Conservation (phyloP, 352 stramenopile species). For the Phytophthora hibernalis region DNA sequence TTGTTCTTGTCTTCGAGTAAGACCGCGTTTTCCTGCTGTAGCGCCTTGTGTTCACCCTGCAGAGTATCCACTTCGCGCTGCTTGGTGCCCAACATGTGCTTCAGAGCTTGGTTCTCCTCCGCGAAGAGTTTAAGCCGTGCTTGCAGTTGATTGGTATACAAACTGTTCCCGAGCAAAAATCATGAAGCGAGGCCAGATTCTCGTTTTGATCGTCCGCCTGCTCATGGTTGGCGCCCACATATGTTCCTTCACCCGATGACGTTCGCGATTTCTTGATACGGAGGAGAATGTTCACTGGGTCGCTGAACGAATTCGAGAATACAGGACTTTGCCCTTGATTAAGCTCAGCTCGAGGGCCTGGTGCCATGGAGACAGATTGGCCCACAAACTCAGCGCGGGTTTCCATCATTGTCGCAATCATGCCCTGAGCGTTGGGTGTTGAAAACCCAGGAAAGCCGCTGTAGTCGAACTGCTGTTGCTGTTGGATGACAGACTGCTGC, state of each 20-base stretch:
- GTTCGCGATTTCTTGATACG: slow-evolving; percentile 79
- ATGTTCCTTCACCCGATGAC: slow-evolving; percentile 34
- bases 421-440: slow-evolving; percentile 22
- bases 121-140: slow-evolving; percentile 69
- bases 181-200: slow-evolving; percentile 68
- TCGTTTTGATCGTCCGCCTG: slow-evolving; percentile 52
- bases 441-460: slow-evolving; percentile 34
- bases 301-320: slow-evolving; percentile 71
- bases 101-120: slow-evolving; percentile 72
- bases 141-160: slow-evolving; percentile 82
- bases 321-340: slow-evolving; percentile 32
- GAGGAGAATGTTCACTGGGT: slow-evolving; percentile 79
- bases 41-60: slow-evolving; percentile 58
- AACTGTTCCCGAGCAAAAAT: slow-evolving; percentile 70
- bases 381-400: slow-evolving; percentile 33
- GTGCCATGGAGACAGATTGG: slow-evolving; percentile 26
- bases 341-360: slow-evolving; percentile 27
- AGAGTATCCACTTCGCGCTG: slow-evolving; percentile 63
- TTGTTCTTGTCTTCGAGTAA: slow-evolving; percentile 82
- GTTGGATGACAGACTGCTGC: slow-evolving; percentile 21
- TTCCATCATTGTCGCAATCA: slow-evolving; percentile 25
- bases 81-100: slow-evolving; percentile 55
- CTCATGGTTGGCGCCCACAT: slow-evolving; percentile 46
- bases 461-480: slow-evolving; percentile 34
- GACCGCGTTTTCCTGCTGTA: slow-evolving; percentile 75